These are phyloP conservation scores for Ganoderma multipileum DNA, from an alignment of 1,284 basidiomycete species.

Conservation along the genomic window DNA sequence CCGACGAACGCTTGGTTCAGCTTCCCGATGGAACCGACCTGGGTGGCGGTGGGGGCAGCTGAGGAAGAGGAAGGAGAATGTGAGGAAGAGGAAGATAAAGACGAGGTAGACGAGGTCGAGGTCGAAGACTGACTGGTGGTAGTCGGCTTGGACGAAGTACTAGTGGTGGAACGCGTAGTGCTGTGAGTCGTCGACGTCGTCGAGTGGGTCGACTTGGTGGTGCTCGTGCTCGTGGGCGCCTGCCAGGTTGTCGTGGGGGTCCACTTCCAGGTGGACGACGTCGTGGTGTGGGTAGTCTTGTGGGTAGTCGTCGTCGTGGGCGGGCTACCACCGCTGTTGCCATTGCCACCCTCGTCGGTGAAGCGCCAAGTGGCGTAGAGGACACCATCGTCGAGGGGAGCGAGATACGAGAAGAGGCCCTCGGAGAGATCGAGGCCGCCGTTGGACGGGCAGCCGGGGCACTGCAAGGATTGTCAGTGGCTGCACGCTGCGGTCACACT, in stretches of 20 bases:
- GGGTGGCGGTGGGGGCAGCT: slow-evolving; percentile 38
- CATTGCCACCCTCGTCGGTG: slow-evolving; percentile 49
- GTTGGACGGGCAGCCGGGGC: slow-evolving; percentile 67
- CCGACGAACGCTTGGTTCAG: slow-evolving; percentile 48
- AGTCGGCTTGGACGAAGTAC: slow-evolving; percentile 29
- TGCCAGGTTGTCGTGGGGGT: slow-evolving; percentile 24
- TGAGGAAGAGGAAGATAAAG: slow-evolving; percentile 34
- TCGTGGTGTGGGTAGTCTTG: slow-evolving; percentile 28
- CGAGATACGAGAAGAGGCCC: slow-evolving; percentile 75
- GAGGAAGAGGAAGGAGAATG: slow-evolving; percentile 35
- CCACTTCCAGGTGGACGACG: slow-evolving; percentile 27
- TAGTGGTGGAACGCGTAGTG: slow-evolving; percentile 14
- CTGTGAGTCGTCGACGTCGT: slow-evolving; percentile 36
- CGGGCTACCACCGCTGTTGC: slow-evolving; percentile 34
- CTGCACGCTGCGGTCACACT: neutral
- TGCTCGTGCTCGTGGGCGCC: slow-evolving; percentile 25
- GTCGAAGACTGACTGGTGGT: slow-evolving; percentile 35
- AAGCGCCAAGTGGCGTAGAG: slow-evolving; percentile 33
- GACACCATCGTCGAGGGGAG: slow-evolving; percentile 39
- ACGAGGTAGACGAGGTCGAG: slow-evolving; percentile 27
- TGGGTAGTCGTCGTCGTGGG: slow-evolving; percentile 28
- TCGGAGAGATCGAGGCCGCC: slow-evolving; percentile 82
- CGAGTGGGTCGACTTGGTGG: slow-evolving; percentile 32
- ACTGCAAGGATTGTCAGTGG: slow-evolving; percentile 47
- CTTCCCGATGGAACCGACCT: slow-evolving; percentile 42